Evolutionary conservation across 352 stramenopile species (phyloP), one percentile per base, ranked within the genome.

Genomic region (Pythium dissimile): DNA sequence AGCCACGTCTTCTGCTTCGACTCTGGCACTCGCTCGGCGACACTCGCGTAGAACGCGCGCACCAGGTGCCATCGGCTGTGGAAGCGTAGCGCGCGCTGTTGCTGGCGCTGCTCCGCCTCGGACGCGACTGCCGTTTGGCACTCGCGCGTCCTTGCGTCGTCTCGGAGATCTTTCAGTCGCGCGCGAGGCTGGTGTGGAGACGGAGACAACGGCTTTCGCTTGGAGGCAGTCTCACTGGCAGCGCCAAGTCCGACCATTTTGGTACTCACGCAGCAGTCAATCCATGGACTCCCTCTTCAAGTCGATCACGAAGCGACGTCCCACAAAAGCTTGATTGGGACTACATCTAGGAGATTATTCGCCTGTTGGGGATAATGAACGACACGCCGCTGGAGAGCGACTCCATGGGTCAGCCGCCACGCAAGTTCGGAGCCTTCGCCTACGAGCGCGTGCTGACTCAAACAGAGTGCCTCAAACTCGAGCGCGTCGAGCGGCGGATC

Each of bases 381-480:
- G n/a, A n/a, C n/a, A n/a, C n/a, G n/a, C n/a, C n/a, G n/a, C n/a
- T n/a, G n/a, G n/a, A n/a, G n/a, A n/a, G n/a, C n/a, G n/a, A n/a
- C n/a, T n/a, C n/a, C n/a, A n/a, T n/a, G n/a, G n/a, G n/a, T n/a
- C n/a, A n/a, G n/a, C n/a, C n/a, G n/a, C n/a, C n/a, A n/a, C 53
- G 56, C 13, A 39, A 46, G 6, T 61, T 67, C 26, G 53, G 61
- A n/a, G 34, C 49, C 16, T 50, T 61, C 12, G 58, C 67, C 12
- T 85, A 80, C 45, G 77, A 84, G 42, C 68, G 77, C 11, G 47
- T 76, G 18, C 62, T 89, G 15, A 64, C 49, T 16, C 55, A 73
- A 2, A 39, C 54, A 38, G 72, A 86, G 28, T 79, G 75, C 24
- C 66, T 60, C 6, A 72, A 70, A 41, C 47, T 87, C 2, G 49